Conservation (phyloP, 352 stramenopile genomes). For the Phytophthora crassamura region DNA sequence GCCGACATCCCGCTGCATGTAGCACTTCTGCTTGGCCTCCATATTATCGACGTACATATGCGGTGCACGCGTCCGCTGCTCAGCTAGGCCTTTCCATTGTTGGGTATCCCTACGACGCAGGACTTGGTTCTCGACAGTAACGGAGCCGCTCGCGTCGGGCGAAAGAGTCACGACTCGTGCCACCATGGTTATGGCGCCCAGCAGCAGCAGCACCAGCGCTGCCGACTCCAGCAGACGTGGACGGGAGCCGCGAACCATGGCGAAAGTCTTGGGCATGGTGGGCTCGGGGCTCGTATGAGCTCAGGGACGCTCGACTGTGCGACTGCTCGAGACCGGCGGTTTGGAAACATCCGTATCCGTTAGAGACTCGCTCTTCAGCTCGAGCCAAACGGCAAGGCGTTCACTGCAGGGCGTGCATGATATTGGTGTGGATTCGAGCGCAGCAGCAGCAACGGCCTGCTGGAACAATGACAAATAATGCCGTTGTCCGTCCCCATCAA, state of each 20-base stretch:
- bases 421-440: no score
- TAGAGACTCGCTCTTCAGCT: no score
- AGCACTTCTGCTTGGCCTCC: conserved; percentile 34
- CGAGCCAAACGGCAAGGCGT: no score
- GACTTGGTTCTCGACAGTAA: background rate
- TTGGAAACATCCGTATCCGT: no score
- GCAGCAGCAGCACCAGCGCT: conserved; percentile 27
- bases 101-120: no score
- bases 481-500: no score
- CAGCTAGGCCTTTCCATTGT: conserved; percentile 5
- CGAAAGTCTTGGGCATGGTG: background rate
- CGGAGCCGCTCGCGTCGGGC: conserved; percentile 8
- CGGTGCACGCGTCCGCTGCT: conserved; percentile 25
- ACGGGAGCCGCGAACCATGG: background rate
- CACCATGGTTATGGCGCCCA: conserved; percentile 33
- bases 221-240: conserved; percentile 25
- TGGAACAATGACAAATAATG: no score
- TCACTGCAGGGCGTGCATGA: no score
- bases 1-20: conserved; percentile 42
- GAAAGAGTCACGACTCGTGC: conserved; percentile 32
- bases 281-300: no score
- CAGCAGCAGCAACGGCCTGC: no score
- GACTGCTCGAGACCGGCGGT: no score
- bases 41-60: conserved; percentile 24
- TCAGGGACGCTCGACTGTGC: no score